Evolutionary conservation across 345 rosid species (phyloP), one percentile per base, ranked within the genome.

Genomic region (Murraya koenigii): DNA sequence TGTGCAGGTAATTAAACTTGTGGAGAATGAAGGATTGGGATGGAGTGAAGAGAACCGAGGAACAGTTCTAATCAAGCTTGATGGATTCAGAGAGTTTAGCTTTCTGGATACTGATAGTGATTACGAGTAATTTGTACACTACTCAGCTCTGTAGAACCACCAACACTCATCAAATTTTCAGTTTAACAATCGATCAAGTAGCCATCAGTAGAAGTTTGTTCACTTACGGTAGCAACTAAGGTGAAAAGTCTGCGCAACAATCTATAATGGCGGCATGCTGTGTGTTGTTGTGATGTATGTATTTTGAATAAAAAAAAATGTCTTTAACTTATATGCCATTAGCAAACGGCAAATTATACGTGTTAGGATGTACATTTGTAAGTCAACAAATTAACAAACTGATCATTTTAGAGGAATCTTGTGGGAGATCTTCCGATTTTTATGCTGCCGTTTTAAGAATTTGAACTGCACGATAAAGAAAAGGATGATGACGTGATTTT

Each of bases 31-130:
- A 87, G 86, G 88, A 49, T 79, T 95, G 36, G 67, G 75, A 36
- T 92, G 88, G 85, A 84, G 75, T 11, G 96, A 93, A 86, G 98
- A 95, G 86, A 95, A 95, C 84, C 87, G 62, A 55, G 99, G 98
- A 63, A 88, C 92, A 25, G 47, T 95, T 71, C 82, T 95, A 58
- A 81, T 95, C 76, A 90, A 88, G 86, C 76, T 90, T 75, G 91
- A 82, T 5, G 93, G 90, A 23, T 71, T 66, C 78, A 87, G 86
- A 78, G 90, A 93, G 79, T 93, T 84, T 75, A 86, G 84, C 87
- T 95, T 95, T 86, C 82, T 87, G 81, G 94, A 88, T 63, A 76
- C 89, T 11, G 89, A 84, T 30, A 85, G 90, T 26, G 96, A 95
- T 79, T 54, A 71, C 6, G 99, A 90, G 65, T 88, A 85, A 79